These are phyloP conservation scores for Emiliania huxleyi DNA, from an alignment of 78 protist genomes.

Conservation along the genomic window DNA sequence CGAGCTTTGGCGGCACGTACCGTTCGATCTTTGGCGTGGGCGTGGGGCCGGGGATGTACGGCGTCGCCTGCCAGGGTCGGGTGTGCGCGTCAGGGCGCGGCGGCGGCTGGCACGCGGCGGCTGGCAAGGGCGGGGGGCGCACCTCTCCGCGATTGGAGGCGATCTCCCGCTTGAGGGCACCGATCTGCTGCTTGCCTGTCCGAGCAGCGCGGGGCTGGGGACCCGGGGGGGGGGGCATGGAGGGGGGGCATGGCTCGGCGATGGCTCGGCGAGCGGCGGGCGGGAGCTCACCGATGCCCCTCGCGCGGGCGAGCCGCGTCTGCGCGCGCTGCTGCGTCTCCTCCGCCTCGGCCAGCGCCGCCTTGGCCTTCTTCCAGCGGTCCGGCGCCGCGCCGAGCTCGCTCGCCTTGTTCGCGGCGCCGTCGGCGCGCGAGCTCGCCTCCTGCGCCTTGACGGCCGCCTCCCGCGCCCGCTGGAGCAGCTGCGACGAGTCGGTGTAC, in stretches of 20 bases:
- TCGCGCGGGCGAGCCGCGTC: background rate
- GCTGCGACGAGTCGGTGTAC: background rate
- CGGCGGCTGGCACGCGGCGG: too few species aligned
- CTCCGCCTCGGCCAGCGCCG: background rate
- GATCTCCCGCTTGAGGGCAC: background rate
- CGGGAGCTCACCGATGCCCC: too few species aligned
- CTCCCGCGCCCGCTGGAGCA: background rate
- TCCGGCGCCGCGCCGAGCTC: background rate
- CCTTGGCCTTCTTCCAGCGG: background rate
- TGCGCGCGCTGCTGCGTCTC: background rate
- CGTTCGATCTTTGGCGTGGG: too few species aligned
- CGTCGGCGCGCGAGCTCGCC: background rate
- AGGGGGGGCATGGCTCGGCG: too few species aligned
- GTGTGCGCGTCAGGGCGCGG: too few species aligned
- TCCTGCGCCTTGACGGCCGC: background rate
- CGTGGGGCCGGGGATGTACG: too few species aligned
- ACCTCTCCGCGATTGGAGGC: background rate
- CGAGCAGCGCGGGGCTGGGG: too few species aligned
- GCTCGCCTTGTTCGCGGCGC: background rate
- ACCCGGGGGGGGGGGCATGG: too few species aligned
- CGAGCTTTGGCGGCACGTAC: too few species aligned
- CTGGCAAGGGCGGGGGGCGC: too few species aligned
- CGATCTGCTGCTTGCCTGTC: background rate
- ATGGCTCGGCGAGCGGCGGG: too few species aligned
- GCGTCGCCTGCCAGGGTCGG: too few species aligned